Evolutionary conservation across 1,139 yeast genomes (phyloP), one percentile per base, ranked within the genome.

Genomic region (Magnusiomyces ingens): DNA sequence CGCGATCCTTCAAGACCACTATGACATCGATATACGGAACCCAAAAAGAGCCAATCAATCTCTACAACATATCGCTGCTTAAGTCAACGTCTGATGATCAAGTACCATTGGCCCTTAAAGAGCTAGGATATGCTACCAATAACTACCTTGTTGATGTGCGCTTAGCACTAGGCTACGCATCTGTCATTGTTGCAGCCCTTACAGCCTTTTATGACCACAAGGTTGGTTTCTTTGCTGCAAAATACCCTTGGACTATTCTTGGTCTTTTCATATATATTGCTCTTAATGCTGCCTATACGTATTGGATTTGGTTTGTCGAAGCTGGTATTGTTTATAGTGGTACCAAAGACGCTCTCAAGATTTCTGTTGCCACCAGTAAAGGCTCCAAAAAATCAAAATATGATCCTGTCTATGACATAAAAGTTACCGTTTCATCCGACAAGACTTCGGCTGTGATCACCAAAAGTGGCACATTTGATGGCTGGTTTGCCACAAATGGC

Each of bases 181-280:
- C 89, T 2, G 91, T 86, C 10, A 70, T 74, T 1, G 71, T 84
- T 17, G 87, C 95, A 1, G 96, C 78, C 1, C 67, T 73, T 4
- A 78, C 89, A 55, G 89, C 79, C 64, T 74, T 75, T 55, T 67
- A 81, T 45, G 97, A 91, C 67, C 85, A 85, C 69, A 79, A 80
- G 59, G 72, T 74, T 56, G 73, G 81, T 57, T 76, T 76, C 59
- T 63, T 66, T 8, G 72, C 72, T 3, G 74, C 75, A 2, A 47
- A 47, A 41, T 64, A 71, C 48, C 52, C 60, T 19, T 70, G 71
- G 52, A 76, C 79, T 29, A 68, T 72, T 61, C 59, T 77, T 10
- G 75, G 80, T 2, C 78, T 84, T 1, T 67, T 57, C 1, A 44
- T 66, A 0, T 90, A 88, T 64, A 76, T 77, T 43, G 50, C 76